Base-by-base conservation (phyloP, 768 basidiomycete genomes). In the Naganishia onofrii region DNA sequence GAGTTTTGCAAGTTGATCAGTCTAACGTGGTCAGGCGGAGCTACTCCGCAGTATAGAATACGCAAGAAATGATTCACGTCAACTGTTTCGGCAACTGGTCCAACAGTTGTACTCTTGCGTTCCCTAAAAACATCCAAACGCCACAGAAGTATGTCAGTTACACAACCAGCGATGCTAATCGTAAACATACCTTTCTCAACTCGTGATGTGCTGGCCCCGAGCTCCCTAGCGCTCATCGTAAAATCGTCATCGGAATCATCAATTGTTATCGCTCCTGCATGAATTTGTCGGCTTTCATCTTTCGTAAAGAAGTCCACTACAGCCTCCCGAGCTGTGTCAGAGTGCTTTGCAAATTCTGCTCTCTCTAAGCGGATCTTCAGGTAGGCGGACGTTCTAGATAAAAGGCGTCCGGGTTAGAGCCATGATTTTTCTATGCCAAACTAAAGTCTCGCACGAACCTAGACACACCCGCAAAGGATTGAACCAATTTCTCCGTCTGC, bases 401-500 rank as follows among this genome's bases (percentile, higher is more conserved):
- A 2, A 63, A 12, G 7, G 48, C 48, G 48, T 51, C 23, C n/a
- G 21, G 1, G 48, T 51, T 12, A 51, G n/a, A 34, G 7, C 5
- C 28, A 34, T n/a, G n/a, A n/a, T 19, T 17, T 19, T n/a, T 4
- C 3, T 6, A 26, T 31, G 3, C 7, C 54, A 29, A 31, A 55
- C 4, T 31, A 7, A 17, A 55, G 6, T 5, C 12, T 4, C 3
- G 29, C 3, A 44, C 42, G 38, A 23, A 63, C 60, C 60, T 63
- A 13, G 60, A 63, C n/a, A 63, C 60, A 17, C 60, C 60, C n/a
- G 60, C 60, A 44, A 63, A 63, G 21, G 60, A 46, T 17, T 63
- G 36, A 31, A 98, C 80, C 82, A 95, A 87, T 74, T 90, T 91
- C 71, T 87, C 86, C 0, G 91, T 93, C 28, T 86, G 82, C 46